Conservation (phyloP, 2,329 filamentous ascomycete species). For the Cadophora sp. region DNA sequence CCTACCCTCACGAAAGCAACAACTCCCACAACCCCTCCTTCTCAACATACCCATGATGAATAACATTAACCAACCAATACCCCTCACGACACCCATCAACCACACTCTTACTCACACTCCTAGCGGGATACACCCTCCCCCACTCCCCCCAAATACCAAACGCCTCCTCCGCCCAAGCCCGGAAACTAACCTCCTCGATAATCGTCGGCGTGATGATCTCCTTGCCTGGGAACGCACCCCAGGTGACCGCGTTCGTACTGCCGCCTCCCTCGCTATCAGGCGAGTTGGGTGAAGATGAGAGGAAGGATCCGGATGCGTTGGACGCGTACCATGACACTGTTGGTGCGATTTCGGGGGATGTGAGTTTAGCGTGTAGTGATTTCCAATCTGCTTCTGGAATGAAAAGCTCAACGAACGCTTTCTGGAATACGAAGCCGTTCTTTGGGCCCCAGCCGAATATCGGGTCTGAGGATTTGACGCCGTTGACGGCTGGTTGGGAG, state of each 20-base stretch:
- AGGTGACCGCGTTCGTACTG: slow-evolving; percentile 95
- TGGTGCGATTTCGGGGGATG: slow-evolving; percentile 61
- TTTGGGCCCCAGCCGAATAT: slow-evolving; percentile 93
- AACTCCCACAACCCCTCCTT: slow-evolving; percentile 75
- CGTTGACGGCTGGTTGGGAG: slow-evolving; percentile 93
- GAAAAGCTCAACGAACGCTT: slow-evolving; percentile 98
- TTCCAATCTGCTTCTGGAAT: slow-evolving; percentile 76
- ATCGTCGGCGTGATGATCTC: slow-evolving; percentile 97
- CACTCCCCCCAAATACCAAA: slow-evolving; percentile 96
- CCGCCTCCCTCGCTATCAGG: slow-evolving; percentile 44
- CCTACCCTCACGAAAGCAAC: slow-evolving; percentile 48
- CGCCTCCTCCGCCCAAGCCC: slow-evolving; percentile 93
- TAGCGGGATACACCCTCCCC: slow-evolving; percentile 79
- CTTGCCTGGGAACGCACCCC: slow-evolving; percentile 94
- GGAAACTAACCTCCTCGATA: slow-evolving; percentile 93
- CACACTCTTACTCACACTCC: slow-evolving; percentile 73
- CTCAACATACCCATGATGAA: slow-evolving; percentile 80
- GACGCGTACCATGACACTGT: slow-evolving; percentile 87
- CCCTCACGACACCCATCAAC: slow-evolving; percentile 72
- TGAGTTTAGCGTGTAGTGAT: slow-evolving; percentile 68
- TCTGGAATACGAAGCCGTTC: slow-evolving; percentile 96
- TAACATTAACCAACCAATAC: slow-evolving; percentile 89
- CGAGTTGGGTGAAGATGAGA: slow-evolving; percentile 60
- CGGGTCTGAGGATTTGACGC: slow-evolving; percentile 74
- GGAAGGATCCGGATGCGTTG: slow-evolving; percentile 79